Evolutionary conservation across 1,284 basidiomycete species (phyloP).

Genomic region (Ustilago hordei): DNA sequence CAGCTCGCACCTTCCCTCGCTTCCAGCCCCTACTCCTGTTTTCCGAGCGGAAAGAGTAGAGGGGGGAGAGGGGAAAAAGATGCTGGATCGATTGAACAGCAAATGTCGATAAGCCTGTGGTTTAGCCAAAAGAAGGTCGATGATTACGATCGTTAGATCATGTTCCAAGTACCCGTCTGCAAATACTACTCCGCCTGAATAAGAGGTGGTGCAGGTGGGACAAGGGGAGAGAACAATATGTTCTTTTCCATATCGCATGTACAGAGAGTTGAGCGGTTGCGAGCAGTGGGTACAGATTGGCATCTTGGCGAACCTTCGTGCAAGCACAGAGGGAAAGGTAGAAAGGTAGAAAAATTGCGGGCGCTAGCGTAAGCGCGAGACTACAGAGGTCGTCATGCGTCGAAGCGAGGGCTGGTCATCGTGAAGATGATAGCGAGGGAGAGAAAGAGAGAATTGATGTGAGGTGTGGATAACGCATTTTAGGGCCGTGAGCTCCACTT

Average conservation of each 20-base stretch:
- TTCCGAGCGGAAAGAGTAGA: too few species aligned
- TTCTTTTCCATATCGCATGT: constrained; percentile 43
- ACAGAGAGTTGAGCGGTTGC: constrained; percentile 35
- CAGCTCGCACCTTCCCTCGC: background rate
- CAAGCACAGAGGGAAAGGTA: background rate
- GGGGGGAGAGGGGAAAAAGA: constrained; percentile 9
- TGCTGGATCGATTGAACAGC: constrained; percentile 79
- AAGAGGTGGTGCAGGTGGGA: constrained; percentile 64
- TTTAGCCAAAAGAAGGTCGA: constrained; percentile 89
- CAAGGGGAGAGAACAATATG: constrained; percentile 49
- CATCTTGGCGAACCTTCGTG: constrained; percentile 10
- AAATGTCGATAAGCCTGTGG: constrained; percentile 87
- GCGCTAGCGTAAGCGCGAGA: background rate
- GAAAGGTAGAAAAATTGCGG: background rate
- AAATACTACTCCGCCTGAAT: constrained; percentile 67
- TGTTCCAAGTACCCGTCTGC: constrained; percentile 92
- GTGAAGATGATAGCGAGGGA: background rate
- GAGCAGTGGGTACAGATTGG: constrained; percentile 54
- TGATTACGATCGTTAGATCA: constrained; percentile 79
- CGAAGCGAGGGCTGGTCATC: background rate
- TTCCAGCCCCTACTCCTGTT: background rate
- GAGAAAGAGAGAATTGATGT: background rate
- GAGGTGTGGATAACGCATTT: background rate
- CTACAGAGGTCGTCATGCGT: background rate
- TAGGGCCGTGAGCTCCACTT: background rate